Percentiles rank a stretch among this genome's conserved stretches.
Evolutionary conservation across 1,284 basidiomycete genomes (phyloP).

Genomic region (Puccinia novopanici): DNA sequence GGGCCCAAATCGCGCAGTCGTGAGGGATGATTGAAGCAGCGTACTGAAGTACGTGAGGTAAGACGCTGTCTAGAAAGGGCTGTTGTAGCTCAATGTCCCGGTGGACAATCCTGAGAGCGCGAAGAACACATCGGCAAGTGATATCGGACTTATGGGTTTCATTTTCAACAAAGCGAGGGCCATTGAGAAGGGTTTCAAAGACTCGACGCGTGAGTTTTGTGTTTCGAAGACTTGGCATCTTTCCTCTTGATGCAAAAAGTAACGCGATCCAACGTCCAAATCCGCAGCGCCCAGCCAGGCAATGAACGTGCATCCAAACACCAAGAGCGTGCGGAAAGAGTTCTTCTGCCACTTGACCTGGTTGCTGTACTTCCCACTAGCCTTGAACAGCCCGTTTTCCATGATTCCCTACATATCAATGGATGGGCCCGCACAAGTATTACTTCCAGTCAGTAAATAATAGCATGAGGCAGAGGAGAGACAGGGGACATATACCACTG

Average conservation of each 20-base stretch:
- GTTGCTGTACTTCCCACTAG: conserved; percentile 78
- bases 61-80: conserved; percentile 82
- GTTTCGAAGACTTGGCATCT: conserved; percentile 82
- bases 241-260: conserved; percentile 74
- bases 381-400: conserved; percentile 90
- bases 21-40: conserved; percentile 65
- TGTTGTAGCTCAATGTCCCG: conserved; percentile 82
- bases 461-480: not conserved
- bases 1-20: conserved; percentile 66
- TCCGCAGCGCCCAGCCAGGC: conserved; percentile 84
- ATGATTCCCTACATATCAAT: conserved; percentile 69
- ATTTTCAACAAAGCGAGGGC: conserved; percentile 69
- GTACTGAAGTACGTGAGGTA: conserved; percentile 72
- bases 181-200: conserved; percentile 74
- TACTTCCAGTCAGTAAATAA: no score
- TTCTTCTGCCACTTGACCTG: conserved; percentile 83
- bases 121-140: conserved; percentile 67
- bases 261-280: conserved; percentile 68
- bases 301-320: conserved; percentile 73
- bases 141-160: conserved; percentile 63
- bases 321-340: conserved; percentile 75
- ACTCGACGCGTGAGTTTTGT: conserved; percentile 72
- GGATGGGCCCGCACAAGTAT: not conserved
- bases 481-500: conserved; percentile 63
- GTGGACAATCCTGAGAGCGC: conserved; percentile 78